Base-by-base conservation (phyloP, 768 basidiomycete species). In the Neoboletus magnificus region DNA sequence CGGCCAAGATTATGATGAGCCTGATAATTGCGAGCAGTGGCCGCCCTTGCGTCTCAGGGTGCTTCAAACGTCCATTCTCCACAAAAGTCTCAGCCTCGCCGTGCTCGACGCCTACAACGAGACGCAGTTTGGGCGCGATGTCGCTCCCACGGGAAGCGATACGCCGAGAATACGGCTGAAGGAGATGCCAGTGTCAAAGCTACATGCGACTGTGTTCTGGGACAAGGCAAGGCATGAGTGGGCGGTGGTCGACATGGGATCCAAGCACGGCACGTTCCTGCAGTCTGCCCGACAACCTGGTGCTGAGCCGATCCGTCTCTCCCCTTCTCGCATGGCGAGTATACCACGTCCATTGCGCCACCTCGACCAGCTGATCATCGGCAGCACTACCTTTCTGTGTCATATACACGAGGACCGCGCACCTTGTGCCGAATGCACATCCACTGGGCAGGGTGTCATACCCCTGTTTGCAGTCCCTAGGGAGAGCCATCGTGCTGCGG, bases 171-270 rank as follows among this genome's bases (percentile, higher is more conserved):
- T 93, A 51, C 82, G 91, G 43, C 72, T 93, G 35, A 90, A 87
- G 71, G 90, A 93, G 72, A 87, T 93, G 84, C 80, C 82, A 57
- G 89, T 92, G 12, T 91, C 88, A 3, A 93, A 92, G 70, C 60
- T 87, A 50, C 91, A 93, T 64, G 86, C 89, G 10, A 88, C 85
- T 3, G 74, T 81, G 1, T 93, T 82, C 65, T 91, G 85, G 85
- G 85, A 91, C 66, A 72, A 73, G 33, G 68, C 69, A 29, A 76
- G 80, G 52, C 67, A 71, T 15, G 79, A 82, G 54, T 93, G 90
- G 90, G 79, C 81, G 3, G 73, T 89, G 30, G 89, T 91, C 11
- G 91, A 93, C 66, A 89, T 89, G 85, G 91, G 89, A 11, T 89
- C 87, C 50, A 87, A 84, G 69, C 91, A 93, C 60, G 91, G 91